Percentiles rank a stretch among this genome's conserved stretches.
phyloP scores from a whole-genome alignment of 2,329 filamentous ascomycete genomes.

The Proliferodiscus dingleyae region DNA sequence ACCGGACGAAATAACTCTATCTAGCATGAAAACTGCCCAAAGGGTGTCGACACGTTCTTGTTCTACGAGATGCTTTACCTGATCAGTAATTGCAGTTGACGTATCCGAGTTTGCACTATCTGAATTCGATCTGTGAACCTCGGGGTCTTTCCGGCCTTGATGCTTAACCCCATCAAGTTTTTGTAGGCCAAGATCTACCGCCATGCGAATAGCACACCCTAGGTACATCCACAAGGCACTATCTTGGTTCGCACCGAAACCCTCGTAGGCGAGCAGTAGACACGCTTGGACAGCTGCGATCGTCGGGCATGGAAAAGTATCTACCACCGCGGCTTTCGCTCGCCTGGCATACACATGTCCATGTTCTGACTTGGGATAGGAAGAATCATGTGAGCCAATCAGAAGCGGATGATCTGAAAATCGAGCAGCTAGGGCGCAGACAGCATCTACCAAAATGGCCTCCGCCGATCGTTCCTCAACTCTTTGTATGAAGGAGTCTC shows the following conservation, averaged over 20 bases:
- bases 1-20: slow-evolving; percentile 81
- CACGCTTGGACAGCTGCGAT: slow-evolving; percentile 81
- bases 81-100: slow-evolving; percentile 34
- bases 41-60: slow-evolving; percentile 82
- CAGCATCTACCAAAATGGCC: slow-evolving; percentile 78
- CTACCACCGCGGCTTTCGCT: slow-evolving; percentile 76
- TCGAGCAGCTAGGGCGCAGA: slow-evolving; percentile 75
- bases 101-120: slow-evolving; percentile 39
- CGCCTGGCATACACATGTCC: slow-evolving; percentile 75
- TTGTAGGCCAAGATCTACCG: slow-evolving; percentile 73
- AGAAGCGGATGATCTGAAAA: slow-evolving; percentile 64
- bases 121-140: slow-evolving; percentile 34
- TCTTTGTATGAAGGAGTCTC: slow-evolving; percentile 67
- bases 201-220: slow-evolving; percentile 80
- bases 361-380: slow-evolving; percentile 57
- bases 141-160: slow-evolving; percentile 38
- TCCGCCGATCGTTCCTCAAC: slow-evolving; percentile 78
- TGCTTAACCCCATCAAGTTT: slow-evolving; percentile 70
- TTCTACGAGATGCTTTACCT: slow-evolving; percentile 62
- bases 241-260: slow-evolving; percentile 83
- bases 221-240: slow-evolving; percentile 93
- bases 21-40: slow-evolving; percentile 85
- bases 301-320: slow-evolving; percentile 77
- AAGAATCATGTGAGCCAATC: slow-evolving; percentile 44
- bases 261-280: slow-evolving; percentile 78